phyloP scores from a whole-genome alignment of 2,329 filamentous ascomycete species.

The Pseudogymnoascus sp. region DNA sequence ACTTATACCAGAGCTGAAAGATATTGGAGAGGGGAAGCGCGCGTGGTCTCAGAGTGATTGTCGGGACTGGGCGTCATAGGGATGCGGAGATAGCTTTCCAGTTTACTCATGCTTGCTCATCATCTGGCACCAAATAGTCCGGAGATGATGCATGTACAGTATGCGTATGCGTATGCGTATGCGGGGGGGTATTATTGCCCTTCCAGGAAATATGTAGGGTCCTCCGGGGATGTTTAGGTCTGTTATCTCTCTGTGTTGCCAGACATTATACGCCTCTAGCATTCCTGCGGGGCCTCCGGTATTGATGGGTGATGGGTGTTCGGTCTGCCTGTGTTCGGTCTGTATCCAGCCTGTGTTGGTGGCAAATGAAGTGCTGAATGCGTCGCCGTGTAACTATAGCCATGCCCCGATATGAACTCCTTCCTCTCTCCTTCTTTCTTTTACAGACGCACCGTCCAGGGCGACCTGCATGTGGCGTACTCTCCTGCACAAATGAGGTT shows the following conservation, averaged over 20 bases:
- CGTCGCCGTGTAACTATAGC: conserved; percentile 3
- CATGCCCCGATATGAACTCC: neutral
- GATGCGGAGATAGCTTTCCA: neutral
- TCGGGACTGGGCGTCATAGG: neutral
- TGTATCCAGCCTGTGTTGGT: neutral
- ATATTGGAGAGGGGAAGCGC: neutral
- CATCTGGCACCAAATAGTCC: neutral
- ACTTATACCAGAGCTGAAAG: neutral
- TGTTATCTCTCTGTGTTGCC: neutral
- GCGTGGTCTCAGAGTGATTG: neutral
- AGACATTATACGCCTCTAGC: neutral
- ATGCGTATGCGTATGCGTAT: neutral
- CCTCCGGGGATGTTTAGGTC: neutral
- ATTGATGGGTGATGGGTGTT: neutral
- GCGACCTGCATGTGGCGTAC: neutral
- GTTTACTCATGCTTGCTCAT: neutral
- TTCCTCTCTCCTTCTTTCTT: neutral
- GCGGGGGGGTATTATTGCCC: neutral
- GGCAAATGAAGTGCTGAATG: conserved; percentile 1
- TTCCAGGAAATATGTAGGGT: conserved; percentile 2
- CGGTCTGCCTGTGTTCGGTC: no score
- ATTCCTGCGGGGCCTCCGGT: neutral
- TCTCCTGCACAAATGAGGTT: neutral
- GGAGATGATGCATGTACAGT: neutral
- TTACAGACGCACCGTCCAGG: neutral